Conservation (phyloP, 768 basidiomycete genomes). For the Amanita phalloides region DNA sequence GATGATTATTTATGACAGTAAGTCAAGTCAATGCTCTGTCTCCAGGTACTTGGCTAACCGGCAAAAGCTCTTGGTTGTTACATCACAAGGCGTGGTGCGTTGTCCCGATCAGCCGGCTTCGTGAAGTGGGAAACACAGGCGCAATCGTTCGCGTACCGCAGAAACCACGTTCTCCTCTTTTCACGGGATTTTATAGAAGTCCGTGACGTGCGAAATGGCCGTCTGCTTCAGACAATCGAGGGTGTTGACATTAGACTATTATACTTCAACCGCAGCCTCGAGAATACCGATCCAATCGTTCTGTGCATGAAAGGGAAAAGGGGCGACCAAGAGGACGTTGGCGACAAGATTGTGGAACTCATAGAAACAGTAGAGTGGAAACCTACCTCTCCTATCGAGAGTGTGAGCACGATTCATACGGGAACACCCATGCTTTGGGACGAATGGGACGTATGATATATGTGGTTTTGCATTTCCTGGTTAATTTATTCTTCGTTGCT, state of each 20-base stretch:
- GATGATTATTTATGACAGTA: constrained; percentile 68
- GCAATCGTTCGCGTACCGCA: constrained; percentile 47
- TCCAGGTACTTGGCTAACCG: constrained; percentile 1
- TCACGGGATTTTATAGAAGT: constrained; percentile 70
- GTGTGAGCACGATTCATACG: constrained; percentile 8
- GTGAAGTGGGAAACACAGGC: constrained; percentile 76
- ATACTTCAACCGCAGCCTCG: constrained; percentile 27
- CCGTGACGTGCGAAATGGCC: constrained; percentile 49
- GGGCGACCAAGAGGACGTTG: constrained; percentile 44
- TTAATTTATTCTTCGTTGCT: neutral
- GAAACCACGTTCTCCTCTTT: constrained; percentile 59
- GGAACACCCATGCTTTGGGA: constrained; percentile 41
- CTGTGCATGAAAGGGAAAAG: constrained; percentile 53
- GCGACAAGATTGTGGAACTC: constrained; percentile 59
- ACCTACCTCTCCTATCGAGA: constrained; percentile 20
- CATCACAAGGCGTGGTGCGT: constrained; percentile 58
- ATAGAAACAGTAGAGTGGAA: constrained; percentile 48
- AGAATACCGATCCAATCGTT: constrained; percentile 39
- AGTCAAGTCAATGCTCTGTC: constrained; percentile 13
- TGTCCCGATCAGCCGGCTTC: constrained; percentile 48
- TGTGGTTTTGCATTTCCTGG: neutral
- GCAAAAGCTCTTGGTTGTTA: constrained; percentile 63
- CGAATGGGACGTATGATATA: constrained; percentile 56
- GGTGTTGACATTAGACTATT: constrained; percentile 59
- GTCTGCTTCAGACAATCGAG: constrained; percentile 78